phyloP scores from a whole-genome alignment of 2,329 filamentous ascomycete species.

The Truncatella angustata region DNA sequence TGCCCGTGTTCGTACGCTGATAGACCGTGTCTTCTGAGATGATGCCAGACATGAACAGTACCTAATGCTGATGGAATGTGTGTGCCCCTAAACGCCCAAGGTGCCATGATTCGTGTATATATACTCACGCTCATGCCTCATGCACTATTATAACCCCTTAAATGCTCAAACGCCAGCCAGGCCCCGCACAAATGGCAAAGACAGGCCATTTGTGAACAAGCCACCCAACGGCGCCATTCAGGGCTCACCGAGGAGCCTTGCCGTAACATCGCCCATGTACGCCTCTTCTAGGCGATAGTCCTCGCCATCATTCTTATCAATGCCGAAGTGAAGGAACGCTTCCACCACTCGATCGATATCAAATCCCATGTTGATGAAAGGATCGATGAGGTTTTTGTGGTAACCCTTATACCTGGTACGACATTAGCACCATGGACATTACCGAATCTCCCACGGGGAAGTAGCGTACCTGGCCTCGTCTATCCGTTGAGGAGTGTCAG shows the following conservation, averaged over 20 bases:
- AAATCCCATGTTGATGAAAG: slow-evolving; percentile 90
- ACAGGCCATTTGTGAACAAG: background rate
- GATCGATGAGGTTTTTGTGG: slow-evolving; percentile 76
- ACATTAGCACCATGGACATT: background rate
- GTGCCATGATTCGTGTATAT: background rate
- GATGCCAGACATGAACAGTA: background rate
- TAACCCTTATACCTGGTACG: slow-evolving; percentile 76
- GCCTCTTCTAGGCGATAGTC: slow-evolving; percentile 88
- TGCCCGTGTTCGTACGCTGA: too few species aligned
- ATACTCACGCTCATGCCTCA: background rate
- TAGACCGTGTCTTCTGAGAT: too few species aligned
- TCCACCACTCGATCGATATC: slow-evolving; percentile 81
- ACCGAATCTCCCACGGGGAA: background rate
- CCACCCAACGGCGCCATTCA: slow-evolving; percentile 4
- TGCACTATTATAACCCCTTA: background rate
- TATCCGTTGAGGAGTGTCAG: slow-evolving; percentile 47
- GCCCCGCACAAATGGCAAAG: background rate
- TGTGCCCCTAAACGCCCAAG: background rate
- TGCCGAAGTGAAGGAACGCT: slow-evolving; percentile 78
- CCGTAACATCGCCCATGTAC: slow-evolving; percentile 87
- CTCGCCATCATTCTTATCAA: slow-evolving; percentile 72
- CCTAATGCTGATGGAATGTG: background rate
- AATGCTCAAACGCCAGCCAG: background rate
- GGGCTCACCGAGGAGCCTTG: slow-evolving; percentile 75
- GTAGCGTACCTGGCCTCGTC: slow-evolving; percentile 43